phyloP scores from a whole-genome alignment of 257 asterid species.

The Petunia secreta region DNA sequence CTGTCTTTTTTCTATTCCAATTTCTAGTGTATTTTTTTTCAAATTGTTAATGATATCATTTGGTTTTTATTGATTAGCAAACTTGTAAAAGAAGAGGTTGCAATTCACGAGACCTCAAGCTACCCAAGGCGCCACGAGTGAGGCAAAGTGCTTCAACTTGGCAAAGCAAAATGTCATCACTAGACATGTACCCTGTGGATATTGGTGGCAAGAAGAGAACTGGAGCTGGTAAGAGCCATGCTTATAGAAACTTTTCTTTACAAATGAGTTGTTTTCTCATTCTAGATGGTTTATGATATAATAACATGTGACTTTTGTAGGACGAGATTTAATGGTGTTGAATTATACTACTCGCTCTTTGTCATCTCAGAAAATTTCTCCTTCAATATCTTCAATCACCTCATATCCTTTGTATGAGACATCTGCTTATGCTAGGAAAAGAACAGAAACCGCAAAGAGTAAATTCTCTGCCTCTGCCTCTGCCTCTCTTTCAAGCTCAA shows the following conservation, averaged over 20 bases:
- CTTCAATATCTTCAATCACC: neutral
- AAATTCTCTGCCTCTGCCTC: constrained; percentile 36
- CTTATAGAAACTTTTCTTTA: neutral
- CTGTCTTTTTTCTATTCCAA: neutral
- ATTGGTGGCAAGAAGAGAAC: constrained; percentile 22
- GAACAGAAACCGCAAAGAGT: constrained; percentile 32
- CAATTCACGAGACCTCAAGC: constrained; percentile 34
- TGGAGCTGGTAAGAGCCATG: constrained; percentile 37
- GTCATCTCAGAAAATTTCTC: neutral
- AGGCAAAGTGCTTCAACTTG: constrained; percentile 24
- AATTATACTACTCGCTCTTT: constrained; percentile 3
- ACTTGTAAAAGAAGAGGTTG: constrained; percentile 22
- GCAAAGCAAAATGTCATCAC: constrained; percentile 24
- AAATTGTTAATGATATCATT: neutral
- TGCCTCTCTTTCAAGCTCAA: constrained; percentile 27
- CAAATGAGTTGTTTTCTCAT: neutral
- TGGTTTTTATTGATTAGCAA: constrained; percentile 27
- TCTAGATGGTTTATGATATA: neutral
- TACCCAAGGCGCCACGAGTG: constrained; percentile 34
- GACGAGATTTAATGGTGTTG: constrained; percentile 23
- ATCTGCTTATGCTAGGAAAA: constrained; percentile 29
- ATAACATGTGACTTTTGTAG: constrained; percentile 34
- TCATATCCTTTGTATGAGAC: constrained; percentile 28
- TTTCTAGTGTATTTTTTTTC: neutral
- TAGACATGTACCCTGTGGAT: constrained; percentile 20